Evolutionary conservation across 257 asterid species (phyloP).

Genomic region (Coffea canephora): DNA sequence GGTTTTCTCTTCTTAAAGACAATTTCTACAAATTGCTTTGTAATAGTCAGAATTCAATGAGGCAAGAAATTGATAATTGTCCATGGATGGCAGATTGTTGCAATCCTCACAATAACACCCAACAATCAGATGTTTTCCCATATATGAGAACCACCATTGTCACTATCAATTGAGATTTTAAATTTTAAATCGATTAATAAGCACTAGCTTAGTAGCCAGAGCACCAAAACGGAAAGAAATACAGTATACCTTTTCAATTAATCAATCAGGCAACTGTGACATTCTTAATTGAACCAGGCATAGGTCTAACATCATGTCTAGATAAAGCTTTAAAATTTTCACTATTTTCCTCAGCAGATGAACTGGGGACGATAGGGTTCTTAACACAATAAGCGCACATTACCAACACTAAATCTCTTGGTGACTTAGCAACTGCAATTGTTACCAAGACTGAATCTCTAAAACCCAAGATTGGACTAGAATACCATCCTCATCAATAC

Average conservation of each 20-base stretch:
- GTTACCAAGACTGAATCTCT: background rate
- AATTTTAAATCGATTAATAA: background rate
- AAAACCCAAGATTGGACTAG: background rate
- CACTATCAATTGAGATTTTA: background rate
- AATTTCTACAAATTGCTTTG: background rate
- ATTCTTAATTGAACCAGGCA: background rate
- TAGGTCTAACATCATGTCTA: background rate
- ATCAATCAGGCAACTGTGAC: background rate
- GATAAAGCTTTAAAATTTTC: background rate
- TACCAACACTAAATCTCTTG: background rate
- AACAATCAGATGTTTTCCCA: background rate
- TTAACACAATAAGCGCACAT: background rate
- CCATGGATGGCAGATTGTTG: background rate
- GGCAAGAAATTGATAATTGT: background rate
- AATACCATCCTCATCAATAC: conserved; percentile 2
- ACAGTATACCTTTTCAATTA: background rate
- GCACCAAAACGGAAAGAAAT: background rate
- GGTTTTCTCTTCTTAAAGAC: background rate
- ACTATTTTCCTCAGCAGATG: background rate
- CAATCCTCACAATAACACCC: background rate
- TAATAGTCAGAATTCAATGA: too few species aligned
- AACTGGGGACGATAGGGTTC: background rate
- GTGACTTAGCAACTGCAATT: background rate
- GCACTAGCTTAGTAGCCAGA: background rate
- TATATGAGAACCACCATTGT: background rate